Evolutionary conservation across 305 asterid genomes (phyloP).

Genomic region (Fraxinus paxiana): DNA sequence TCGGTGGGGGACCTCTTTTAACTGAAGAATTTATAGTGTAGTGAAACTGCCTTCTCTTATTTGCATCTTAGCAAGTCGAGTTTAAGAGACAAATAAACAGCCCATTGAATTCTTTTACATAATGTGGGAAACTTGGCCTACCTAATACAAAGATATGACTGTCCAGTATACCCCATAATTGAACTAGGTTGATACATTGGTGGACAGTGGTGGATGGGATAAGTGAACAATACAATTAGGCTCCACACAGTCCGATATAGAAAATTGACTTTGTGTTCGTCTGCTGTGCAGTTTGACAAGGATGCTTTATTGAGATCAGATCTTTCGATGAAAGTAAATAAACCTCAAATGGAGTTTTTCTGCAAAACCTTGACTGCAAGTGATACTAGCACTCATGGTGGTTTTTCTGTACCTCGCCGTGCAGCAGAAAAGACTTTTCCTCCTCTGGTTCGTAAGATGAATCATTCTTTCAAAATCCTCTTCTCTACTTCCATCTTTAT

Average conservation of each 20-base stretch:
- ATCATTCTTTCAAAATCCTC: neutral
- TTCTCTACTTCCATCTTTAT: neutral
- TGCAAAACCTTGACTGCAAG: conserved; percentile 54
- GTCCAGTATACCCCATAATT: neutral
- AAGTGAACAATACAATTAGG: neutral
- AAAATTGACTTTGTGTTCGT: conserved; percentile 1
- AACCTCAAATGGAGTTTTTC: conserved; percentile 48
- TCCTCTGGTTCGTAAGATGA: conserved; percentile 29
- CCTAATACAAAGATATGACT: neutral
- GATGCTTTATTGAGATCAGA: conserved; percentile 50
- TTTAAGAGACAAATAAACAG: neutral
- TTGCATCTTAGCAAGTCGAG: neutral
- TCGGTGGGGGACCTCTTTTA: conserved; percentile 29
- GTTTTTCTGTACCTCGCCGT: conserved; percentile 57
- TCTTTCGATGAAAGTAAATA: conserved; percentile 37
- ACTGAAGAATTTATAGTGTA: neutral
- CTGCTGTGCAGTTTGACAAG: conserved; percentile 41
- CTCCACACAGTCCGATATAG: neutral
- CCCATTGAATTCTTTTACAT: neutral
- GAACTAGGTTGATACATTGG: neutral
- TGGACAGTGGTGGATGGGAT: neutral
- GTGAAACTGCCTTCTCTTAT: neutral
- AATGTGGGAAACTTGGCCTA: neutral
- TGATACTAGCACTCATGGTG: conserved; percentile 59
- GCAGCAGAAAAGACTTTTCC: conserved; percentile 55